Base-by-base conservation (phyloP, 2,329 filamentous ascomycete species). In the Nannizziopsis arthrosporioides region DNA sequence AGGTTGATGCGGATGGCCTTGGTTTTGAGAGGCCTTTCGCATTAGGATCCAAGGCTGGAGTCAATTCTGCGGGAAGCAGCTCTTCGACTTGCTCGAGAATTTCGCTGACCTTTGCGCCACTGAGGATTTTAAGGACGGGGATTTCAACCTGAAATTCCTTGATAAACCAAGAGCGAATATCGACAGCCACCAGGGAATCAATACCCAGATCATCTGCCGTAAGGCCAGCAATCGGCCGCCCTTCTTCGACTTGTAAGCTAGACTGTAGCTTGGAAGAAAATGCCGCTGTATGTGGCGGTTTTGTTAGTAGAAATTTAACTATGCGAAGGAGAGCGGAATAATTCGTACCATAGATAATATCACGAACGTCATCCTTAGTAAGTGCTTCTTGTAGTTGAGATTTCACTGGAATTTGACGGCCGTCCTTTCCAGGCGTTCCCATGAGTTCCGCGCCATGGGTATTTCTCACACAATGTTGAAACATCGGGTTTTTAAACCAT, bases 401-500 rank as follows among this genome's bases (percentile, higher is more conserved):
- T 22, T 17, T 15, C 5, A 15, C 41, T 18, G 15, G 42, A 12
- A 27, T 32, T 14, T 14, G 44, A n/a, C 17, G 8, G 32, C 15
- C 36, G 17, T 47, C 9, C 38, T 30, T 8, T n/a, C 18, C 31
- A 7, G 35, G 5, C 9, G 37, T 32, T 12, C n/a, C 15, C 22
- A 36, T 19, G 41, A 14, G 30, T 31, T 39, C 45, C 27, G 36
- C 17, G 44, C 38, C 38, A 15, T 11, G 11, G n/a, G 38, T 11
- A 6, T 14, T 14, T 34, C 22, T 19, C 12, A 35, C 38, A 30
- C 35, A 36, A 27, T 22, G 15, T 38, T 41, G n/a, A 46, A 42
- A 11, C 18, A 68, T 63, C 1, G 67, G 65, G 53, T 73, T 71
- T 3, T 52, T 50, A 42, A 72, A 69, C 72, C 72, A 74, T 34